Conservation (phyloP, 2,329 filamentous ascomycete species). For the Waltergamsia citrina region DNA sequence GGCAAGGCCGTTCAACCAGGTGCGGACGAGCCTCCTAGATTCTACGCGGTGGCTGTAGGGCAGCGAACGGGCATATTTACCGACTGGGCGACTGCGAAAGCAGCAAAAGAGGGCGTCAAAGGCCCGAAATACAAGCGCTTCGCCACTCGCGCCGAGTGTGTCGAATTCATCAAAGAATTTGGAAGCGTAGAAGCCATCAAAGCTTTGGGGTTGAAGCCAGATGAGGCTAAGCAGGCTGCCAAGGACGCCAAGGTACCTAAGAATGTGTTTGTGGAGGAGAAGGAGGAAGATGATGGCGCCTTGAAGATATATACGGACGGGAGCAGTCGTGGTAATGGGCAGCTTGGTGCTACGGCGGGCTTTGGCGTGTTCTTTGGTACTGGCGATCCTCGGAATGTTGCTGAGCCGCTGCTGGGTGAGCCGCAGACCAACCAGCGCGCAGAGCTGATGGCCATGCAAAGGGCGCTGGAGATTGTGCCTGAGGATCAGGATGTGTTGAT, state of each 20-base stretch:
- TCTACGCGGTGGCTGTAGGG: constrained; percentile 54
- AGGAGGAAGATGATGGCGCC: constrained; percentile 15
- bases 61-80: constrained; percentile 48
- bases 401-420: constrained; percentile 63
- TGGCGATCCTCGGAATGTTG: constrained; percentile 52
- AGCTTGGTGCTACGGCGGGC: constrained; percentile 43
- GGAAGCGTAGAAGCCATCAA: constrained; percentile 33
- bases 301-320: constrained; percentile 51
- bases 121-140: constrained; percentile 65
- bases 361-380: constrained; percentile 55
- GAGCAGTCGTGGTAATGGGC: constrained; percentile 50
- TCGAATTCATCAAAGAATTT: constrained; percentile 57
- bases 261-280: constrained; percentile 8
- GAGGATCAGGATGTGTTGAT: constrained; percentile 63
- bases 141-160: constrained; percentile 58
- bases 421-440: constrained; percentile 91
- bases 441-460: constrained; percentile 81
- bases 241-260: background rate
- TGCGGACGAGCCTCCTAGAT: constrained; percentile 33
- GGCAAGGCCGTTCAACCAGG: constrained; percentile 38
- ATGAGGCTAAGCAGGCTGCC: constrained; percentile 3
- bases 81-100: constrained; percentile 59
- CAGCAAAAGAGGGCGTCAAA: constrained; percentile 66
- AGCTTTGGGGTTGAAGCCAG: constrained; percentile 21
- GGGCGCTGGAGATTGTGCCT: constrained; percentile 70